phyloP scores from a whole-genome alignment of 306 rosid genomes.

The Astragalus glycyphyllos region DNA sequence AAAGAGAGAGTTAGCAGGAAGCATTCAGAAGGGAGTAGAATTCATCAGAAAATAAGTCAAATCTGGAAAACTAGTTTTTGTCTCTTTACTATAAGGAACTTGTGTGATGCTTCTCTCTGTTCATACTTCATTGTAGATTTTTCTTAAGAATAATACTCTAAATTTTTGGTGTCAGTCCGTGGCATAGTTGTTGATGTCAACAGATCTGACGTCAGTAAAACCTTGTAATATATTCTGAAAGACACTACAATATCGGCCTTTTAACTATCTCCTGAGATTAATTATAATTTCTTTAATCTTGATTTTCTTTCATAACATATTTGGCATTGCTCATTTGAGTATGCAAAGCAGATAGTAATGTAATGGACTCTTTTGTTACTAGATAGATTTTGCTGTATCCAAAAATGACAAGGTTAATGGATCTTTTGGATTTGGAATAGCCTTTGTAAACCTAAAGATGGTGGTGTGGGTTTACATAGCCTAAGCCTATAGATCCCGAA shows the following conservation, averaged over 20 bases:
- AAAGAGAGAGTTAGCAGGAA: conserved; percentile 61
- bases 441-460: no score
- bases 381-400: conserved; percentile 1
- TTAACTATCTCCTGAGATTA: conserved; percentile 17
- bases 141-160: conserved; percentile 20
- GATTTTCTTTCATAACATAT: background rate
- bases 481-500: no score
- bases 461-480: no score
- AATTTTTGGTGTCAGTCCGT: conserved; percentile 31
- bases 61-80: conserved; percentile 21
- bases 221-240: conserved; percentile 30
- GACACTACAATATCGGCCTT: conserved; percentile 1
- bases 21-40: conserved; percentile 71
- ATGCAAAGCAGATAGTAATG: conserved; percentile 12
- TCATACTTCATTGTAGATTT: conserved; percentile 31
- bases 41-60: conserved; percentile 56
- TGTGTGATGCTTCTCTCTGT: conserved; percentile 38
- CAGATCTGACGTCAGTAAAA: conserved; percentile 34
- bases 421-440: no score
- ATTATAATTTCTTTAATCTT: conserved; percentile 6
- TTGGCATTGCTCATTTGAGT: background rate
- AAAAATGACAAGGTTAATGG: background rate
- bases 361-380: conserved; percentile 16
- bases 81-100: conserved; percentile 20
- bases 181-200: conserved; percentile 27